Base-by-base conservation (phyloP, 192 early-diverging fungal species). In the Physocladia obscura region DNA sequence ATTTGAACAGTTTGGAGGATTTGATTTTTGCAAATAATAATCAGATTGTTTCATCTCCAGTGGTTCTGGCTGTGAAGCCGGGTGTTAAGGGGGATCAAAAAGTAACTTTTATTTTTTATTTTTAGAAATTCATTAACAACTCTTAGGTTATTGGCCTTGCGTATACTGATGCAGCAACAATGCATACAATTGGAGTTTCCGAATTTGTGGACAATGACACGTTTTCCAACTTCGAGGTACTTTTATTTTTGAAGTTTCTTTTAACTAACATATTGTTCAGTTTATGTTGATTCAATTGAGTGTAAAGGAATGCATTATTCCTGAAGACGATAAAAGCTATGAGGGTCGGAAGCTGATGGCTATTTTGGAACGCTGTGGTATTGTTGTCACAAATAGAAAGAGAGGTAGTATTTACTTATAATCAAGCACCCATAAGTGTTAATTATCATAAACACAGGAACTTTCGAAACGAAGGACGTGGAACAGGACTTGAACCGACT, bases 131-230 rank as follows among this genome's bases (percentile, higher is more conserved):
- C 3, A 31, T 58, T 61, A 74, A 44, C 40, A 13, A 49, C 29
- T 22, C 5, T 8, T 44, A 86, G 80, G 72, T 81, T 4, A 87
- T 96, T n/a, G 95, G 95, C 1, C 90, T 93, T 4, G 89, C 93
- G 3, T 94, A 92, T 75, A 89, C 91, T 1, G 96, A 99, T 69
- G 89, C 94, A 0, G 91, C 94, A 1, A 84, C 74, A 4, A 71
- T 87, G 57, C 84, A 91, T 13, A 82, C 78, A 21, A 76, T 98
- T 22, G 93, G 92, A 2, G 85, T 97, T 27, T 71, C 89, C 49
- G 92, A 98, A 79, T 98, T 99, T 77, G 75, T 91, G 8, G 97
- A 99, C 81, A 93, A 92, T 69, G 93, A 96, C 44, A 82, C 92
- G 4, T 95, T 91, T 71, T 93, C 93, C 17, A 96, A 95, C 67